phyloP scores from a whole-genome alignment of 139 green algal genomes.

The Tetraselmis chui region DNA sequence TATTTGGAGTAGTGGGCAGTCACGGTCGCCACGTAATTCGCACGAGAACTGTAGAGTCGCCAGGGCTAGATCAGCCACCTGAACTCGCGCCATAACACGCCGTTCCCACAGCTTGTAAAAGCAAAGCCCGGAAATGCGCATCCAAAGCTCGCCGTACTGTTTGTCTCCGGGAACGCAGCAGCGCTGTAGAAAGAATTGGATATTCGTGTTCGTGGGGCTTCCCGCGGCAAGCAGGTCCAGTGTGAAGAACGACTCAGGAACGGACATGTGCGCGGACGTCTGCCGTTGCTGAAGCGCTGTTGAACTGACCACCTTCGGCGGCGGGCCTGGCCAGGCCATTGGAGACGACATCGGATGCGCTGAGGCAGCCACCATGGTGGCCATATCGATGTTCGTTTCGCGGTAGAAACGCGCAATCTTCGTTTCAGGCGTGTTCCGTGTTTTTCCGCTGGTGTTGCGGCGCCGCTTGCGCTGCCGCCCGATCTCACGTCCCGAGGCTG shows the following conservation, averaged over 20 bases:
- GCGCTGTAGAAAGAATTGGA: neutral
- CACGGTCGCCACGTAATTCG: neutral
- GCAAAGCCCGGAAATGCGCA: neutral
- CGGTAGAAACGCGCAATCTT: too few relatives aligned
- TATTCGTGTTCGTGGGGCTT: neutral
- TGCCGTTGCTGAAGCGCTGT: neutral
- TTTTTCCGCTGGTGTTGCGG: too few relatives aligned
- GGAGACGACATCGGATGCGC: neutral
- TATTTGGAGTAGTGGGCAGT: neutral
- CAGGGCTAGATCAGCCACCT: neutral
- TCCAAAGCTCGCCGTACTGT: neutral
- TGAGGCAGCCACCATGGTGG: neutral
- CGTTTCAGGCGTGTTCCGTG: too few relatives aligned
- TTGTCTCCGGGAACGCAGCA: neutral
- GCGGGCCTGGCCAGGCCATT: neutral
- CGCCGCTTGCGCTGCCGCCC: too few relatives aligned
- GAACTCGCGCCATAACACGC: neutral
- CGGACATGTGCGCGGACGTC: neutral
- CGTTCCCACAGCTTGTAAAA: neutral
- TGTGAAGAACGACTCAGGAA: neutral
- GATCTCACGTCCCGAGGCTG: too few relatives aligned
- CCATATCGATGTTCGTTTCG: too few relatives aligned
- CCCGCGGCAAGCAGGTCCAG: neutral
- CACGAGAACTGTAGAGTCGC: neutral
- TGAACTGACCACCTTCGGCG: neutral